Conservation (phyloP, 805 yeast genomes). For the Myxozyma vanderwaltii region DNA sequence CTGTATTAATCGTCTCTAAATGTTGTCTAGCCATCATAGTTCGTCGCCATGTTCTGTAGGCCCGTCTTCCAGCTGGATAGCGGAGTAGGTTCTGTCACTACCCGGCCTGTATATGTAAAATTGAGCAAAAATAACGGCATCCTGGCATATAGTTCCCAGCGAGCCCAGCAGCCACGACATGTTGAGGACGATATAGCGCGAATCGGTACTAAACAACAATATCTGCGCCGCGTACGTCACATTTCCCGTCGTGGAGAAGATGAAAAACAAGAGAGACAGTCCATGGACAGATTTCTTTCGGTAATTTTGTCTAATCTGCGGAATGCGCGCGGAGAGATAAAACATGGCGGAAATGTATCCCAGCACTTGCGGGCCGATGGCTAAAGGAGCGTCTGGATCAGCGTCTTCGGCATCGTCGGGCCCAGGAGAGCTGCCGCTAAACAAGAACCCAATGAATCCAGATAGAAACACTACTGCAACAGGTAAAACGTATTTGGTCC, state of each 20-base stretch:
- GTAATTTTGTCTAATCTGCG: slow-evolving; percentile 83
- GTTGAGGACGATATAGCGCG: slow-evolving; percentile 60
- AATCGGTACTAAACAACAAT: slow-evolving; percentile 63
- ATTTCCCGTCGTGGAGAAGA: slow-evolving; percentile 74
- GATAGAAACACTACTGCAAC: slow-evolving; percentile 61
- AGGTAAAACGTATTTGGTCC: slow-evolving; percentile 52
- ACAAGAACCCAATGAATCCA: slow-evolving; percentile 61
- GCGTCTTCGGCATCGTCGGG: slow-evolving; percentile 37
- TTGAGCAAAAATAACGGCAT: slow-evolving; percentile 63
- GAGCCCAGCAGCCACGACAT: slow-evolving; percentile 79
- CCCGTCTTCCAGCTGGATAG: background rate
- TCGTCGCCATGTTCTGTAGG: background rate
- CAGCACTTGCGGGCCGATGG: slow-evolving; percentile 56
- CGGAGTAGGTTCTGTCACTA: background rate
- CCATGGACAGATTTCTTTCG: slow-evolving; percentile 80
- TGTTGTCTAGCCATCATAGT: too few relatives aligned
- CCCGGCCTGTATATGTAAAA: slow-evolving; percentile 59
- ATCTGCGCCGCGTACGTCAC: slow-evolving; percentile 75
- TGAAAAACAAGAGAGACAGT: slow-evolving; percentile 76
- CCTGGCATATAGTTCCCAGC: slow-evolving; percentile 75
- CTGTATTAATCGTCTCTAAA: too few relatives aligned
- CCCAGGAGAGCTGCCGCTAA: slow-evolving; percentile 40
- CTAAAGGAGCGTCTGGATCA: slow-evolving; percentile 35
- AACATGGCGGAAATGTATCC: slow-evolving; percentile 71
- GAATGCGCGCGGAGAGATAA: slow-evolving; percentile 74